Evolutionary conservation across 345 rosid genomes (phyloP).

Genomic region (Acer saccharum): DNA sequence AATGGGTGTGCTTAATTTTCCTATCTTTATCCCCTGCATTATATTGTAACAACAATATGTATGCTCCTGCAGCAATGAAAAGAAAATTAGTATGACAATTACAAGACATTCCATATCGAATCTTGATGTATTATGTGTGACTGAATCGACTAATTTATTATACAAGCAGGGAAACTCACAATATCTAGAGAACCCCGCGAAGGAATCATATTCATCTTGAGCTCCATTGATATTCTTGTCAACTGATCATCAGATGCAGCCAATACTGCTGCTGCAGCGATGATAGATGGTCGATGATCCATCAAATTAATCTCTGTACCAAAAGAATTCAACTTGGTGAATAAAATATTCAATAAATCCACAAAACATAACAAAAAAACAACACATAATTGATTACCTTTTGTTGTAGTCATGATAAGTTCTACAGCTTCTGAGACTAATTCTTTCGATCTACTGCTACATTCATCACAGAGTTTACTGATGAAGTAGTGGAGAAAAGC

Average conservation of each 20-base stretch:
- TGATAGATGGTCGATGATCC: constrained; percentile 64
- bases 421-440: constrained; percentile 48
- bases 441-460: constrained; percentile 30
- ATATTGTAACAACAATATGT: constrained; percentile 51
- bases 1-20: constrained; percentile 49
- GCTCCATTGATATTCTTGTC: constrained; percentile 54
- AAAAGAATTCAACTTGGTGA: constrained; percentile 7
- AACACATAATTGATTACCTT: constrained; percentile 46
- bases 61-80: constrained; percentile 54
- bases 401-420: constrained; percentile 45
- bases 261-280: constrained; percentile 77
- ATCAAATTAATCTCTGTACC: constrained; percentile 57
- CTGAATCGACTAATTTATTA: background rate
- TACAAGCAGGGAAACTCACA: constrained; percentile 38
- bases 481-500: constrained; percentile 62
- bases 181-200: constrained; percentile 50
- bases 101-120: constrained; percentile 6
- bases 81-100: constrained; percentile 3
- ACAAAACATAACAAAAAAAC: background rate
- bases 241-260: constrained; percentile 54
- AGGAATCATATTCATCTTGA: constrained; percentile 50
- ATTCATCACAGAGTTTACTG: constrained; percentile 36
- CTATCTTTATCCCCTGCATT: constrained; percentile 58
- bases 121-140: background rate
- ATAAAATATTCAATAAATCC: background rate